Conservation (phyloP, 306 rosid species). For the Dalbergia cultrata region DNA sequence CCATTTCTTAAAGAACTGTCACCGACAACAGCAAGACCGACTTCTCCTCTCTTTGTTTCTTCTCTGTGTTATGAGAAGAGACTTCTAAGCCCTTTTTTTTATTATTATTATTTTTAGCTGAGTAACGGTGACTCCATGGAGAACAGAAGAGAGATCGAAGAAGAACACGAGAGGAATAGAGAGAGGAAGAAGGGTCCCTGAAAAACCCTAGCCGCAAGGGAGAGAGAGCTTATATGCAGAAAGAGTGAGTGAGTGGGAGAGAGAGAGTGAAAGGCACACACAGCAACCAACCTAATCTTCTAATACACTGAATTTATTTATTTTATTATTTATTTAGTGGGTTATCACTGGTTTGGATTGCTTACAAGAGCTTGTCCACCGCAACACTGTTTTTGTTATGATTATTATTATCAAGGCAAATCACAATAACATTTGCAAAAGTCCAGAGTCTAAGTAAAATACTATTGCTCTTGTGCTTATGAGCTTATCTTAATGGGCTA, state of each 20-base stretch:
- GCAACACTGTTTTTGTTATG: too few relatives aligned
- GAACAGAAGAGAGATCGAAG: background rate
- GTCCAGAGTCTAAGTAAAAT: too few relatives aligned
- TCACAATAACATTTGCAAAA: too few relatives aligned
- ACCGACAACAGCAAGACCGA: slow-evolving; percentile 26
- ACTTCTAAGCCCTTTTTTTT: background rate
- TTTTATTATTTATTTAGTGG: too few relatives aligned
- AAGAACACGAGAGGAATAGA: background rate
- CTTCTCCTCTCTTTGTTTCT: background rate
- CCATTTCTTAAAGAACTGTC: slow-evolving; percentile 53
- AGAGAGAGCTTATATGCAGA: background rate
- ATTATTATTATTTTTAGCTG: background rate
- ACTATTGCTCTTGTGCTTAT: too few relatives aligned
- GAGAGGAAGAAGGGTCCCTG: background rate
- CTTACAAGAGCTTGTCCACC: too few relatives aligned
- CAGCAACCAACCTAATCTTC: slow-evolving; percentile 11
- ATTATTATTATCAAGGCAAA: too few relatives aligned
- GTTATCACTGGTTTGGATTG: too few relatives aligned
- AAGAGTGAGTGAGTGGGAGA: background rate
- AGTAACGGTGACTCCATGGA: background rate
- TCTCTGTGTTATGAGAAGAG: background rate
- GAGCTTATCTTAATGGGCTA: too few relatives aligned
- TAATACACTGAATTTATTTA: background rate
- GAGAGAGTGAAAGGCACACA: background rate
- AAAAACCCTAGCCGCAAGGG: slow-evolving; percentile 30